phyloP scores from a whole-genome alignment of 2,329 filamentous ascomycete species.

The Colletotrichum camelliae region DNA sequence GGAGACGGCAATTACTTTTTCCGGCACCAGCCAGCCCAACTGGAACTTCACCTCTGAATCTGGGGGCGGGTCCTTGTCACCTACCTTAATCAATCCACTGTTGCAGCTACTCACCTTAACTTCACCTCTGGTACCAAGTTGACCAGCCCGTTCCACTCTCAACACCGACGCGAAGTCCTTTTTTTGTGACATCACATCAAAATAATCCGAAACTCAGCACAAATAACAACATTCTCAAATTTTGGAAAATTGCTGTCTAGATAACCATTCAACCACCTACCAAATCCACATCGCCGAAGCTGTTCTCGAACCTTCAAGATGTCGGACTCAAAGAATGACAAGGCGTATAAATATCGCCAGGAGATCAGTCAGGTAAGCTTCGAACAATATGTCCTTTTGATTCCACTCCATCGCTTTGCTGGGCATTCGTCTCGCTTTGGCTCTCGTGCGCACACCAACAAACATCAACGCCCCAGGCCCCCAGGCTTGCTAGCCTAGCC shows the following conservation, averaged over 20 bases:
- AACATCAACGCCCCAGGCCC: background rate
- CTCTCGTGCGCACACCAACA: background rate
- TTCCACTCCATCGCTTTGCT: background rate
- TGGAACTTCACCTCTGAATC: background rate
- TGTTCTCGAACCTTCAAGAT: background rate
- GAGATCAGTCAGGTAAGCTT: slow-evolving; percentile 92
- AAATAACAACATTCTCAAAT: background rate
- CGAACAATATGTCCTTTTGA: background rate
- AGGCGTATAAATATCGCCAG: slow-evolving; percentile 85
- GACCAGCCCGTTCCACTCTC: background rate
- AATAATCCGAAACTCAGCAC: background rate
- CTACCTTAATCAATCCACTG: background rate
- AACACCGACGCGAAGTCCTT: background rate
- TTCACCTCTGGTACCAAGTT: background rate
- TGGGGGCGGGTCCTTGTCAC: background rate
- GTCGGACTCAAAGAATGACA: slow-evolving; percentile 62
- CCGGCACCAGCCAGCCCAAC: background rate
- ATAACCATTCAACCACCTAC: background rate
- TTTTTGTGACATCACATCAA: background rate
- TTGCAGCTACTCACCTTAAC: background rate
- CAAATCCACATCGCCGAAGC: background rate
- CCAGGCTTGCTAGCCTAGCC: background rate
- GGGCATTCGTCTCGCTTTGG: background rate
- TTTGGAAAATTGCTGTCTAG: background rate
- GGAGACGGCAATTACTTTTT: background rate